Percentiles rank a stretch among this genome's conserved stretches.
Conservation (phyloP, 345 rosid genomes). For the Eucalyptus victrix region DNA sequence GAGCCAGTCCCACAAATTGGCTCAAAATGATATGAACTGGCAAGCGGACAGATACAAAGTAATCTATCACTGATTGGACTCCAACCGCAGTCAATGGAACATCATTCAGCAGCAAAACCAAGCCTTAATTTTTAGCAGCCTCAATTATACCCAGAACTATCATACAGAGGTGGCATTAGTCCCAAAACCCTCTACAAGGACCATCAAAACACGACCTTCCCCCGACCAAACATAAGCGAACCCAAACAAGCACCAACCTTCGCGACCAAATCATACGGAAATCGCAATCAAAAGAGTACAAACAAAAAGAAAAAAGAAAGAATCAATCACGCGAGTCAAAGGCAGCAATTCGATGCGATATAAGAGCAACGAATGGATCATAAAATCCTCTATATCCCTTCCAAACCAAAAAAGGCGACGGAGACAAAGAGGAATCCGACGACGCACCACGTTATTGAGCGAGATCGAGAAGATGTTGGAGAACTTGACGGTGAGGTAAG, state of each 20-base stretch:
- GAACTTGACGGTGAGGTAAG: slow-evolving; percentile 61
- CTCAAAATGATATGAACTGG: background rate
- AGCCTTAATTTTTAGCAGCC: background rate
- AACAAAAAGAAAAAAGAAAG: background rate
- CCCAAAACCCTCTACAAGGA: background rate
- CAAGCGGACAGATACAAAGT: background rate
- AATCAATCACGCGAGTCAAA: background rate
- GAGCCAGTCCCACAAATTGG: background rate
- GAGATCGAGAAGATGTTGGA: slow-evolving; percentile 54
- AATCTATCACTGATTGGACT: background rate
- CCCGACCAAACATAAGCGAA: background rate
- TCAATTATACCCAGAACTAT: background rate
- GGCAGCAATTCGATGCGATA: background rate
- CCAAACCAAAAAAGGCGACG: background rate
- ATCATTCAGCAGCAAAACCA: background rate
- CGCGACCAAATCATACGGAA: background rate
- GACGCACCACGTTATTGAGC: slow-evolving; percentile 50
- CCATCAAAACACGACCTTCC: background rate
- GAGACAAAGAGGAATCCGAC: background rate
- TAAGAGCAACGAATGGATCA: background rate
- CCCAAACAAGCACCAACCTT: background rate
- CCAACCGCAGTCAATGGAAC: background rate
- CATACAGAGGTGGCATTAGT: background rate
- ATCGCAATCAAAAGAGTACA: background rate
- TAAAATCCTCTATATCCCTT: background rate